A percentile compares a stretch with the other conserved stretches of the same genome.
Evolutionary conservation across 2,329 filamentous ascomycete genomes (phyloP).

Genomic region (Penicillium thymicola): DNA sequence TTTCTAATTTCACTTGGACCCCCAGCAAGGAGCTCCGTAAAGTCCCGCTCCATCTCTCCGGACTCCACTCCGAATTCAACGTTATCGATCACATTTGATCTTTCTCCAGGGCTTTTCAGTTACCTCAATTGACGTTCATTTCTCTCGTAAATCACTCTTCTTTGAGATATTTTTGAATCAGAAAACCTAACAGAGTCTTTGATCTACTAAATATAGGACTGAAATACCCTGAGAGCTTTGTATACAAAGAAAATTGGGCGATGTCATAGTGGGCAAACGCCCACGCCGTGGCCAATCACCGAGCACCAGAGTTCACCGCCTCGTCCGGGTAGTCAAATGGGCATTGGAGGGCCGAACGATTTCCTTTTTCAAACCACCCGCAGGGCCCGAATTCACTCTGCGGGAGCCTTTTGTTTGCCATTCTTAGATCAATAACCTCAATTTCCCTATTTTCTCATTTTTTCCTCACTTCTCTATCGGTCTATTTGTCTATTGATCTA

Average conservation of each 20-base stretch:
- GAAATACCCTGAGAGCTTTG: neutral
- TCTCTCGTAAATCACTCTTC: neutral
- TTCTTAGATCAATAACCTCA: constrained; percentile 14
- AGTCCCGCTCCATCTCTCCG: constrained; percentile 20
- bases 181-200: neutral
- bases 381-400: constrained; percentile 23
- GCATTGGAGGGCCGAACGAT: constrained; percentile 8
- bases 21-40: constrained; percentile 19
- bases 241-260: constrained; percentile 4
- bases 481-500: neutral
- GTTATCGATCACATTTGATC: constrained; percentile 22
- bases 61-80: constrained; percentile 17
- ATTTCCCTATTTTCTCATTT: neutral
- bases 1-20: neutral
- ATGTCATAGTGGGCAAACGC: constrained; percentile 24
- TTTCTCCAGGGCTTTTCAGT: neutral
- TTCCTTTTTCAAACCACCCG: constrained; percentile 27
- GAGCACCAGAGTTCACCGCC: constrained; percentile 15
- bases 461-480: constrained; percentile 1
- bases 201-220: neutral
- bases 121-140: neutral
- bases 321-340: constrained; percentile 18
- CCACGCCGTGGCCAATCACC: constrained; percentile 22
- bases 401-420: constrained; percentile 14
- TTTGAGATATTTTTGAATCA: no score